A percentile compares a stretch with the other conserved stretches of the same genome.
Conservation (phyloP, 2,329 filamentous ascomycete species). For the Xylariales sp. region DNA sequence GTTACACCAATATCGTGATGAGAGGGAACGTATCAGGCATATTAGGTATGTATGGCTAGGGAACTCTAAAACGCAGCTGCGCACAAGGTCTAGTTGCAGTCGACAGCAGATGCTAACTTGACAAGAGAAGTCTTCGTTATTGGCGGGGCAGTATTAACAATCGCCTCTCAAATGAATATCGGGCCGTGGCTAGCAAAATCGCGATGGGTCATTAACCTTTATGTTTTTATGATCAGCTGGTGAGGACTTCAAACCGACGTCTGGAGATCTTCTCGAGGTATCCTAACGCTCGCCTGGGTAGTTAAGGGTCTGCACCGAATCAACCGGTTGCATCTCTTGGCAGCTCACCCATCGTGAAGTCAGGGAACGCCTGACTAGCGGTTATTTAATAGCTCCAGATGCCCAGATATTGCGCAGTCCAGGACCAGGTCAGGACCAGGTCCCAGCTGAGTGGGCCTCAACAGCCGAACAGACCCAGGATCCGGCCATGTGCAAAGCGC, state of each 20-base stretch:
- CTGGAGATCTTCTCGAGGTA: slow-evolving; percentile 3
- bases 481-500: slow-evolving; percentile 16
- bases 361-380: slow-evolving; percentile 17
- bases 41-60: not conserved
- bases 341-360: not conserved
- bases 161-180: slow-evolving; percentile 3
- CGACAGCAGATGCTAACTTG: not conserved
- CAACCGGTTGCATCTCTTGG: slow-evolving; percentile 26
- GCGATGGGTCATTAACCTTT: not conserved
- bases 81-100: not conserved
- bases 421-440: slow-evolving; percentile 11
- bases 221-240: slow-evolving; percentile 8
- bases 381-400: slow-evolving; percentile 13
- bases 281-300: not conserved
- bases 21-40: not conserved
- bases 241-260: not conserved
- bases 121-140: not conserved
- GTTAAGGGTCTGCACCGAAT: not conserved
- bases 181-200: not conserved
- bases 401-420: slow-evolving; percentile 1
- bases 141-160: not conserved
- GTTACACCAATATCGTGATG: not conserved
- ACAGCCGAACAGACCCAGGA: not conserved
- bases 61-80: not conserved
- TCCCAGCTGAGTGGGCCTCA: slow-evolving; percentile 22